Evolutionary conservation across 2,329 filamentous ascomycete genomes (phyloP), one percentile per base, ranked within the genome.

Genomic region (Trichoderma citrinoviride): DNA sequence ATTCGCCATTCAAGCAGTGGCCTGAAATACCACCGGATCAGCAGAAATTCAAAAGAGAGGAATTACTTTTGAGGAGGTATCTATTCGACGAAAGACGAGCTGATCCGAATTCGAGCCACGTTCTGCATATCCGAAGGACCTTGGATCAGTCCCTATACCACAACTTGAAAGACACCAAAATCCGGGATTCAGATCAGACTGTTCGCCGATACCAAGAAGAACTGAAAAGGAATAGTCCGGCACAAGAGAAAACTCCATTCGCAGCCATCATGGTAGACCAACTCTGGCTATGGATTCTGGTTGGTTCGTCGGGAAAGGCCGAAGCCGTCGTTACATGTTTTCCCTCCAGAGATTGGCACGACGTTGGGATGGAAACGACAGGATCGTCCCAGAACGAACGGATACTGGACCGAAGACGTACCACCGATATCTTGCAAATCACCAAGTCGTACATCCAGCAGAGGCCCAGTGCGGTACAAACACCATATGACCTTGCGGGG

Each of bases 241-340:
- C n/a, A 3, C 1, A 23, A 5, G 3, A 14, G 7, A 5, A 12
- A 17, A 14, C 40, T 0, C 54, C 40, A 7, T 29, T 23, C 0
- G 5, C 40, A 0, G 25, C 3, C 1, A 58, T 58, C 3, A 58
- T 58, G 55, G 41, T 58, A 23, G 55, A 58, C 10, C 55, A 58
- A 17, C 55, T 58, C 37, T 58, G 55, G 55, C 14, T 58, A 2
- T 58, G 55, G 55, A 47, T 47, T 47, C 55, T 58, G 3, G 41
- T 47, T 1, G 55, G 19, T 3, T 3, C 25, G 7, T 58, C 27
- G 3, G 55, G 55, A 5, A 58, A 58, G 4, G 55, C 55, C 14
- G 14, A 58, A 1, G 12, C 41, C 14, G 12, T 58, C 1, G 25
- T 58, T 2, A 58, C 55, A 12, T 58, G 55, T 1, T 58, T 58